Conservation (phyloP, 2,329 filamentous ascomycete genomes). For the Chaetomiaceae sp. region DNA sequence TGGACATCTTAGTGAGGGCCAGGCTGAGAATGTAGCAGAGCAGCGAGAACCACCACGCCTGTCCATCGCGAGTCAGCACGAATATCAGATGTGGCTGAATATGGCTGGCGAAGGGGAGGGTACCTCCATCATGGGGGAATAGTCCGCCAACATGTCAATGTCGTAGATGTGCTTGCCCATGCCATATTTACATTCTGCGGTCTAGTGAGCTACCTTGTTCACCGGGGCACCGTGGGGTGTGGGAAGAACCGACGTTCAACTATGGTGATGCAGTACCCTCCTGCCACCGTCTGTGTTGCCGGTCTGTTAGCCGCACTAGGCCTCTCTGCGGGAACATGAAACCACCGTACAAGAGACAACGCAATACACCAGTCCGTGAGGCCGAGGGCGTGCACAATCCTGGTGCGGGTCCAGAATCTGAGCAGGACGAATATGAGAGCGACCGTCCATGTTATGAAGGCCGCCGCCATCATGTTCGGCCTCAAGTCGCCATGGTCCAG, state of each 20-base stretch:
- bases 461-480: slow-evolving; percentile 19
- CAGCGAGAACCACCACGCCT: slow-evolving; percentile 24
- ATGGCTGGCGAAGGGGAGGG: too few relatives aligned
- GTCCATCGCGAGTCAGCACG: neutral
- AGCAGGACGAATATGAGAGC: slow-evolving; percentile 29
- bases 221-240: neutral
- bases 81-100: too few relatives aligned
- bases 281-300: slow-evolving; percentile 18
- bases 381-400: slow-evolving; percentile 31
- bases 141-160: neutral
- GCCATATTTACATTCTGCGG: slow-evolving; percentile 14
- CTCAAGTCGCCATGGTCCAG: slow-evolving; percentile 6
- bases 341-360: slow-evolving; percentile 23
- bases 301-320: neutral
- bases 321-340: too few relatives aligned
- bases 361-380: slow-evolving; percentile 32
- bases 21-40: slow-evolving; percentile 24
- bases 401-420: slow-evolving; percentile 33
- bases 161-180: slow-evolving; percentile 20
- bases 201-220: neutral
- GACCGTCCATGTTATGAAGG: slow-evolving; percentile 23
- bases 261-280: slow-evolving; percentile 13
- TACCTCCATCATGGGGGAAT: neutral
- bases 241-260: slow-evolving; percentile 8
- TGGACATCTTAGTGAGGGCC: slow-evolving; percentile 25